Percentiles rank a stretch among this genome's conserved stretches.
phyloP scores from a whole-genome alignment of 306 rosid species.

The Betula pendula region DNA sequence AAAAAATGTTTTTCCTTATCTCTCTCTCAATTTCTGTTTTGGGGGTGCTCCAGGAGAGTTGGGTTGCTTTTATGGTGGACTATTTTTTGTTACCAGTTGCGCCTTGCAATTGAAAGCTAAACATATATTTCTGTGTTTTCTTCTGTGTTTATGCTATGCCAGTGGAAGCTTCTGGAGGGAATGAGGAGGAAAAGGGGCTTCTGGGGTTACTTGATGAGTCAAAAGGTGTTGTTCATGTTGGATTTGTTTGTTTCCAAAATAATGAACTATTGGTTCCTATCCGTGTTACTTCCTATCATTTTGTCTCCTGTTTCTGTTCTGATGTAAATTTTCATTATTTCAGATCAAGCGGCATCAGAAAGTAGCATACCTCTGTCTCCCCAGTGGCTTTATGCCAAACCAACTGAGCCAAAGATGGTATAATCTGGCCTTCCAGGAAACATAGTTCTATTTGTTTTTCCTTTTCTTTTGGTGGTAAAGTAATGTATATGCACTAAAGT shows the following conservation, averaged over 20 bases:
- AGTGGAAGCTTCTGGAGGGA: constrained; percentile 45
- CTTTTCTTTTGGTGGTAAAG: background rate
- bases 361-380: constrained; percentile 65
- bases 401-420: constrained; percentile 59
- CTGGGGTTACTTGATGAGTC: constrained; percentile 43
- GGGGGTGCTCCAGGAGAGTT: background rate
- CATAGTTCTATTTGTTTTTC: background rate
- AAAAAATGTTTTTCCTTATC: background rate
- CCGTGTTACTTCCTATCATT: background rate
- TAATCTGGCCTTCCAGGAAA: constrained; percentile 5
- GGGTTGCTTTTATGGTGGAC: background rate
- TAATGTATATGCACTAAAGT: background rate
- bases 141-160: constrained; percentile 1
- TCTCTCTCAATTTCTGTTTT: background rate
- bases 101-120: background rate
- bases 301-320: constrained; percentile 9
- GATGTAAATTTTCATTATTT: constrained; percentile 20
- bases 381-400: constrained; percentile 68
- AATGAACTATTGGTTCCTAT: background rate
- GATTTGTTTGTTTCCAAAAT: background rate
- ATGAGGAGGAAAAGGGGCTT: constrained; percentile 44
- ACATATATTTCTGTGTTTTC: constrained; percentile 10
- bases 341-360: constrained; percentile 48
- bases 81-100: background rate
- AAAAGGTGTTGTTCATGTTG: constrained; percentile 36